Conservation (phyloP, 768 basidiomycete species). For the Mycena chlorophos region DNA sequence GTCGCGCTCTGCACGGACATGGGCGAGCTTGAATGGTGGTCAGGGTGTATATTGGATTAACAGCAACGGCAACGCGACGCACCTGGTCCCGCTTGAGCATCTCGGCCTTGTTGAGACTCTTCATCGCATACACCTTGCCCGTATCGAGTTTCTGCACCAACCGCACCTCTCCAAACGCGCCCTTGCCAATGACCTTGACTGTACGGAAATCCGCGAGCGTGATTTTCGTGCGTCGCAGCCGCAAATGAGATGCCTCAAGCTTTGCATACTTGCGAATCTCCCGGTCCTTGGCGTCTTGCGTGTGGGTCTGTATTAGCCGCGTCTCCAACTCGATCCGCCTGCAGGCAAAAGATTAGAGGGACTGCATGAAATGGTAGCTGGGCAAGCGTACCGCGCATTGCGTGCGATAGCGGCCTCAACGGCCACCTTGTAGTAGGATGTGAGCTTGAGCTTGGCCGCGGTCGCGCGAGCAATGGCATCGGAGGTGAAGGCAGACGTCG, state of each 20-base stretch:
- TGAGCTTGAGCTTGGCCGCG: slow-evolving; percentile 93
- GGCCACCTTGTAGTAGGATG: slow-evolving; percentile 97
- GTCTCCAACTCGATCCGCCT: slow-evolving; percentile 91
- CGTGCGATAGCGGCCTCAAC: slow-evolving; percentile 96
- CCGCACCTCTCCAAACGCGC: slow-evolving; percentile 96
- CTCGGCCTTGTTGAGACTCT: slow-evolving; percentile 95
- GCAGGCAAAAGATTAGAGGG: slow-evolving; percentile 4
- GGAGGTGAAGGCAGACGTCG: slow-evolving; percentile 77
- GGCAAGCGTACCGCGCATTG: slow-evolving; percentile 73
- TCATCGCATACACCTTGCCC: slow-evolving; percentile 99
- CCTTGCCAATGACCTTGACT: slow-evolving; percentile 98
- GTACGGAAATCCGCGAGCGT: slow-evolving; percentile 92
- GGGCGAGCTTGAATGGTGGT: slow-evolving; percentile 68
- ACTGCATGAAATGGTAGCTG: background rate
- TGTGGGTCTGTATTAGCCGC: slow-evolving; percentile 71
- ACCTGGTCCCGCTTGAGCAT: slow-evolving; percentile 99
- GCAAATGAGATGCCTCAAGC: slow-evolving; percentile 84
- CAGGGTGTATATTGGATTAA: slow-evolving; percentile 1
- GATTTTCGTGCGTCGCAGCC: slow-evolving; percentile 91
- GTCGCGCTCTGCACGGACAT: slow-evolving; percentile 96
- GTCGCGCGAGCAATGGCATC: slow-evolving; percentile 88
- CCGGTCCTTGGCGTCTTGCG: slow-evolving; percentile 82
- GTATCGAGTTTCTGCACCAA: slow-evolving; percentile 97
- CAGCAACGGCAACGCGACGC: slow-evolving; percentile 23
- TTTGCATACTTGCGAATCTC: slow-evolving; percentile 86